Base-by-base conservation (phyloP, 2,329 filamentous ascomycete genomes). In the Trichoderma atrobrunneum region DNA sequence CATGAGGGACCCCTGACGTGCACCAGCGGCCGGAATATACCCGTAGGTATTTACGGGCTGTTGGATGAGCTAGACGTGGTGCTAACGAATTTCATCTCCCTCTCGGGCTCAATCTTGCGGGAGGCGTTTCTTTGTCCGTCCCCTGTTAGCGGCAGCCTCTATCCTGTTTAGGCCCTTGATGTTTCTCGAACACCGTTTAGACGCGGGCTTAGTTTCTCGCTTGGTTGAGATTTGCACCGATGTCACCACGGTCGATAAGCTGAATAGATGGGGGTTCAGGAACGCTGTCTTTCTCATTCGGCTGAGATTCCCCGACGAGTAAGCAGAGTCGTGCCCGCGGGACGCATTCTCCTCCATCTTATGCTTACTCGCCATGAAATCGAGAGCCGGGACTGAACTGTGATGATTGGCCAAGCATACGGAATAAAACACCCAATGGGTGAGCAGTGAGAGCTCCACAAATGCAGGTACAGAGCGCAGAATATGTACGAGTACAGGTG, bases 401-500 rank as follows among this genome's bases (percentile, higher is more conserved):
- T 28, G 16, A 21, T 51, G 28, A 61, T 69, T 69, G 66, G 66
- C 26, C 30, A 28, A 16, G 16, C 24, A 64, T 21, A 34, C 51
- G 61, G 61, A 24, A 65, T 21, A 48, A 12, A 59, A 39, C 21
- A 43, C 34, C 60, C 69, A 65, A 64, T 65, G 36, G 18, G n/a
- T 65, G 60, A 32, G 14, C 43, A 54, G 11, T 43, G 32, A 56
- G 34, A 12, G 61, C 51, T 70, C 67, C 67, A 70, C 51, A 64
- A 43, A 71, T 71, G 69, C 69, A 71, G 69, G 69, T 71, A 71
- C 69, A n/a, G 57, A 34, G n/a, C 39, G 59, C 67, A 62, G 28
- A 28, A 70, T 54, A 36, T 63, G 57, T 63, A 54, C 59, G 57
- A n/a, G 51, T 36, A 34, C 34, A n/a, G 43, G 7, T 28, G 56